Base-by-base conservation (phyloP, 495 filamentous ascomycete genomes). In the Wilcoxina mikolae region DNA sequence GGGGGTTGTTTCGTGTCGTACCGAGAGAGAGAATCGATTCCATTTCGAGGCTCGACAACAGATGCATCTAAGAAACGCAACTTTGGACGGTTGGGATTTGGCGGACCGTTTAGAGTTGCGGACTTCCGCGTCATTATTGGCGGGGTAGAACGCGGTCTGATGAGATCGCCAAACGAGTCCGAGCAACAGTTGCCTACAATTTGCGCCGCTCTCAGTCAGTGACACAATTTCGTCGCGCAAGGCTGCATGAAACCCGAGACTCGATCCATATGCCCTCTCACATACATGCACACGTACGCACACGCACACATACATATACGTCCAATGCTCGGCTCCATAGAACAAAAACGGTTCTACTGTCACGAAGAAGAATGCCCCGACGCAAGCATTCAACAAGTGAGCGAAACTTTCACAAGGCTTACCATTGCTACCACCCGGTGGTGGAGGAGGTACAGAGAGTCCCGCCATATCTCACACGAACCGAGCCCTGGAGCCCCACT, bases 31-130 rank as follows among this genome's bases (percentile, higher is more conserved):
- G 60, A 53, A 49, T 64, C 61, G 28, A 56, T 50, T 38, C 42
- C 49, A 54, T 58, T 52, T 26, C 57, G 59, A 42, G 60, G 23
- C 26, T 48, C 12, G 9, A 38, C 49, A 2, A n/a, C 54, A 9
- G 50, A 49, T 11, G 60, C 51, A 35, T 64, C 61, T 46, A 64
- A 64, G 53, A 64, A 64, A 33, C 61, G 60, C 41, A 64, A 60
- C 46, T 55, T 64, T 47, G 60, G 61, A n/a, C 61, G 56, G 39
- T 59, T 23, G 22, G 54, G 24, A 49, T 47, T 23, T 17, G 56
- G 55, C 22, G 51, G 57, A 31, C 57, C 57, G 25, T 26, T 53
- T 18, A 45, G 51, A 23, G 48, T 52, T 24, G 58, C 38, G 27
- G 57, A 49, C 44, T 54, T 60, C 25, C 25, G 41, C 7, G 61